Conservation (phyloP, 2,329 filamentous ascomycete species). For the Trichoderma breve region DNA sequence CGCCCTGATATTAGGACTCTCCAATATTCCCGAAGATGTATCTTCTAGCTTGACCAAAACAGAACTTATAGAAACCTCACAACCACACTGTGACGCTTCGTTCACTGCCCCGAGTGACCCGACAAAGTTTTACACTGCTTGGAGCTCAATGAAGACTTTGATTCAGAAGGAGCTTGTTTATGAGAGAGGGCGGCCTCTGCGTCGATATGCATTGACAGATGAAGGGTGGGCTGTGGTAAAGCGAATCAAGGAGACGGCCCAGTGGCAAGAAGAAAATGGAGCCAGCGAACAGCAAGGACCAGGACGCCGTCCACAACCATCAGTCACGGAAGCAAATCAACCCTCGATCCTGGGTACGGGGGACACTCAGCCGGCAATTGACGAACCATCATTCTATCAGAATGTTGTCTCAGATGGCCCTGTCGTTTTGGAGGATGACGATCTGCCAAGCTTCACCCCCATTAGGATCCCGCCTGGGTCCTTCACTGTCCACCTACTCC, state of each 20-base stretch:
- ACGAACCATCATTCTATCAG: constrained; percentile 29
- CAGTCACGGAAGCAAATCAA: background rate
- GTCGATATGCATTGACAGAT: constrained; percentile 69
- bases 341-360: background rate
- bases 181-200: constrained; percentile 65
- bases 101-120: constrained; percentile 67
- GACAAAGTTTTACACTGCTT: constrained; percentile 73
- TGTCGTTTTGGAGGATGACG: constrained; percentile 29
- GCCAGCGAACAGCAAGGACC: constrained; percentile 12
- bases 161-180: constrained; percentile 71
- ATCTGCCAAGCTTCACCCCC: constrained; percentile 53
- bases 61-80: constrained; percentile 66
- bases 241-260: constrained; percentile 56
- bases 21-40: constrained; percentile 55
- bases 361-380: background rate
- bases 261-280: constrained; percentile 33
- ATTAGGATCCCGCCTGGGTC: constrained; percentile 61
- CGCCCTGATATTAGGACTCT: constrained; percentile 66
- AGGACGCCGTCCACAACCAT: background rate
- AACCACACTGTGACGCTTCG: constrained; percentile 70
- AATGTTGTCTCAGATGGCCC: constrained; percentile 43
- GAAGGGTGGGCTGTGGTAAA: constrained; percentile 74
- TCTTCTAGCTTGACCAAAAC: constrained; percentile 60
- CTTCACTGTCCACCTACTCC: constrained; percentile 69
- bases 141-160: constrained; percentile 79